These are phyloP conservation scores for Scheffersomyces stambukii DNA, from an alignment of 1,139 yeast species.

Conservation along the genomic window DNA sequence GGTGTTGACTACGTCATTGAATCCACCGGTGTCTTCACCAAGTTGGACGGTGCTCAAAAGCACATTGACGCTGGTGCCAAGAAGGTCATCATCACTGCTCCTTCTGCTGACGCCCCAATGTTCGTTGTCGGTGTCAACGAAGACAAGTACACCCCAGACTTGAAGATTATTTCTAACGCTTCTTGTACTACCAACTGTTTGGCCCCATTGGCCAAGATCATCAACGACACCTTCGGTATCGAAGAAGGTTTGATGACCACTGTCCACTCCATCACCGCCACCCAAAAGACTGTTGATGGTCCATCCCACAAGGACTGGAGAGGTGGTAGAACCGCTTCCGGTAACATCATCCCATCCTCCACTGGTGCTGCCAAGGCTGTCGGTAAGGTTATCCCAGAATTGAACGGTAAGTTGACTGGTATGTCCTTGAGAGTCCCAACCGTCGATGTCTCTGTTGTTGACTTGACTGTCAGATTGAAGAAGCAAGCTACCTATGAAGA, in stretches of 20 bases:
- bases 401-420: conserved; percentile 88
- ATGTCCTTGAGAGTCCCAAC: conserved; percentile 88
- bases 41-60: conserved; percentile 69
- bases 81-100: conserved; percentile 87
- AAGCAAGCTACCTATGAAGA: conserved; percentile 71
- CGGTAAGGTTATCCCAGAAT: conserved; percentile 85
- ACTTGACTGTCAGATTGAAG: conserved; percentile 50
- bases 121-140: conserved; percentile 82
- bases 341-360: conserved; percentile 85
- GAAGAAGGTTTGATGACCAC: conserved; percentile 91
- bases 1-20: conserved; percentile 81
- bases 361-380: conserved; percentile 95
- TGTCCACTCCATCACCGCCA: conserved; percentile 86
- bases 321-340: conserved; percentile 91
- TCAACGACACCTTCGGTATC: conserved; percentile 75
- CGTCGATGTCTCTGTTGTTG: conserved; percentile 71
- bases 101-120: conserved; percentile 87
- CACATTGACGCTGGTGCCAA: conserved; percentile 86
- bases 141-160: conserved; percentile 66
- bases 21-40: conserved; percentile 89
- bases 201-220: conserved; percentile 83
- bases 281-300: conserved; percentile 89
- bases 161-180: conserved; percentile 75
- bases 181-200: conserved; percentile 90
- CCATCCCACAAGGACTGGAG: conserved; percentile 94